phyloP scores from a whole-genome alignment of 345 rosid species.

The Boechera divaricarpa region DNA sequence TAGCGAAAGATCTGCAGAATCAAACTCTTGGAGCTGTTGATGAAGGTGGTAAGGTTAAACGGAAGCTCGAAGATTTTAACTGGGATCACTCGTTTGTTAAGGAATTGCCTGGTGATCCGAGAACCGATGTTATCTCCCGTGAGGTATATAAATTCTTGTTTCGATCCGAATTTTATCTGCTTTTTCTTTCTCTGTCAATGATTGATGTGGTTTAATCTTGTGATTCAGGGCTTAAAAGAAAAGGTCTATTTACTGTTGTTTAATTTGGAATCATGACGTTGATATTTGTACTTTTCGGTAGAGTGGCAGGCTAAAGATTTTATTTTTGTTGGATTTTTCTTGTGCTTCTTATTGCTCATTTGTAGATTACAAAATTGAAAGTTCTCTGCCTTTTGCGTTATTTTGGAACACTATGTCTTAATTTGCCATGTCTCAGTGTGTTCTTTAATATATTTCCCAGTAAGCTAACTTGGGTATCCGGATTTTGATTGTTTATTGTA shows the following conservation, averaged over 20 bases:
- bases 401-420: neutral
- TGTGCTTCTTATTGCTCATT: conserved; percentile 18
- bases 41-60: conserved; percentile 29
- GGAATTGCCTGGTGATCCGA: conserved; percentile 85
- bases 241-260: neutral
- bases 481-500: conserved; percentile 18
- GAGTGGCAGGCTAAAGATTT: neutral
- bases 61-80: conserved; percentile 72
- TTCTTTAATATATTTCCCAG: neutral
- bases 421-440: neutral
- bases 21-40: conserved; percentile 58
- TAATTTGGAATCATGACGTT: conserved; percentile 7
- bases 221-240: neutral
- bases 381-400: neutral
- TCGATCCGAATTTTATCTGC: neutral
- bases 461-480: neutral
- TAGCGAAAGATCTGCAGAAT: conserved; percentile 69
- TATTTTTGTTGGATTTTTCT: neutral
- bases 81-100: conserved; percentile 93
- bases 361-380: neutral
- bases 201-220: neutral
- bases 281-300: conserved; percentile 9
- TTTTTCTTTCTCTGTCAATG: neutral
- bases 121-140: conserved; percentile 71
- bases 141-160: conserved; percentile 59